phyloP scores from a whole-genome alignment of 768 basidiomycete species.

The Cubamyces sp. region DNA sequence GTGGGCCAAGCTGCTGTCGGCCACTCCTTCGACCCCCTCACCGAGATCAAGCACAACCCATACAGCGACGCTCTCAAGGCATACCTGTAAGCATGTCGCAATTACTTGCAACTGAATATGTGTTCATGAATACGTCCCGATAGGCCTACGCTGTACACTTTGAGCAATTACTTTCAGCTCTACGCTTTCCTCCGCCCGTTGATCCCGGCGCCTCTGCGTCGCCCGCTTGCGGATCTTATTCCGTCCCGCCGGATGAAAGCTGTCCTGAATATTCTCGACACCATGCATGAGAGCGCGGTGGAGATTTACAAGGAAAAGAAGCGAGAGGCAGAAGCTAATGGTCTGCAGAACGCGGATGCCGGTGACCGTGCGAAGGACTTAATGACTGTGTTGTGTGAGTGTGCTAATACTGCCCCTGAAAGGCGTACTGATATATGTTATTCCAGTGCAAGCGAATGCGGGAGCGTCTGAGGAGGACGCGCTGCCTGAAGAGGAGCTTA shows the following conservation, averaged over 20 bases:
- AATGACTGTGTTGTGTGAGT: neutral
- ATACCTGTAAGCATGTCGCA: slow-evolving; percentile 13
- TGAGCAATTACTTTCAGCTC: slow-evolving; percentile 2
- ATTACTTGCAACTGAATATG: neutral
- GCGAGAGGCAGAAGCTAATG: slow-evolving; percentile 28
- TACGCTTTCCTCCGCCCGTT: slow-evolving; percentile 16
- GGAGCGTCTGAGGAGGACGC: slow-evolving; percentile 10
- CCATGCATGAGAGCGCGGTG: slow-evolving; percentile 40
- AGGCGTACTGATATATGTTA: neutral
- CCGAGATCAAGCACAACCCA: slow-evolving; percentile 16
- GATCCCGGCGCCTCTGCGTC: slow-evolving; percentile 35
- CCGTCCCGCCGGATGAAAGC: slow-evolving; percentile 40
- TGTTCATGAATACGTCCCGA: neutral
- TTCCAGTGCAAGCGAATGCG: slow-evolving; percentile 19
- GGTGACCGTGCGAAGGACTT: neutral
- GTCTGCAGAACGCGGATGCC: neutral
- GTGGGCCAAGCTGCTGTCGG: slow-evolving; percentile 32
- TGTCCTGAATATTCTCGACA: slow-evolving; percentile 39
- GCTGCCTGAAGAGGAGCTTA: slow-evolving; percentile 20
- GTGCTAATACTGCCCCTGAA: neutral
- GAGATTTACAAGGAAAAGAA: slow-evolving; percentile 44
- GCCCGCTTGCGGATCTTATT: slow-evolving; percentile 37
- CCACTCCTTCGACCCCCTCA: slow-evolving; percentile 31
- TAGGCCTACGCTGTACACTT: neutral
- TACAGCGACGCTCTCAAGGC: slow-evolving; percentile 32